Evolutionary conservation across 2,329 filamentous ascomycete species (phyloP).

Genomic region (Ceratocystis lukuohia): DNA sequence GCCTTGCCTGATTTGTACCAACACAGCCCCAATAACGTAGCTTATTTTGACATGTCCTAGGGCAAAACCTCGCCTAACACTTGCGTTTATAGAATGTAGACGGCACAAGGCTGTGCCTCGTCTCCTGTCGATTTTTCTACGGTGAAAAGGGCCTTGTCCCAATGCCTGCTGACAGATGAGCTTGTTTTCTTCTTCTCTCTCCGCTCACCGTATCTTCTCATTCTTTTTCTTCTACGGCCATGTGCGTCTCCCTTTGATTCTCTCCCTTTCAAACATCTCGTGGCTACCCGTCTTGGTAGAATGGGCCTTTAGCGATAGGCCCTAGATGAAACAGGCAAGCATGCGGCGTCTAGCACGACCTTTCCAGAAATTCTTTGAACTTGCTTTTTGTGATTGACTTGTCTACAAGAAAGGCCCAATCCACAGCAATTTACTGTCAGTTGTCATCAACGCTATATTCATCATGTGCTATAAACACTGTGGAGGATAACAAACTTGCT

Average conservation of each 20-base stretch:
- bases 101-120: neutral
- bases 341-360: neutral
- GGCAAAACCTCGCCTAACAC: neutral
- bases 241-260: neutral
- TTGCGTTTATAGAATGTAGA: neutral
- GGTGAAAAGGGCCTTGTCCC: neutral
- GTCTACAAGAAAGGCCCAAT: neutral
- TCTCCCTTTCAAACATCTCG: neutral
- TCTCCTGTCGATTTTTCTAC: neutral
- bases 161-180: neutral
- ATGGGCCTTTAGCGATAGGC: no score
- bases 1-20: neutral
- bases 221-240: neutral
- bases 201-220: neutral
- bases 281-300: conserved; percentile 2
- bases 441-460: neutral
- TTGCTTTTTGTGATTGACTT: neutral
- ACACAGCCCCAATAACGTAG: conserved; percentile 9
- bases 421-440: neutral
- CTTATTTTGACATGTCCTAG: conserved; percentile 7
- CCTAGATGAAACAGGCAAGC: no score
- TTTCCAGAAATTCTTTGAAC: neutral
- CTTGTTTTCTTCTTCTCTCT: neutral
- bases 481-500: neutral
- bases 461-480: neutral